Percentiles rank a stretch among this genome's conserved stretches.
Evolutionary conservation across 805 yeast genomes (phyloP).

Genomic region (Metschnikowia amazonensis): DNA sequence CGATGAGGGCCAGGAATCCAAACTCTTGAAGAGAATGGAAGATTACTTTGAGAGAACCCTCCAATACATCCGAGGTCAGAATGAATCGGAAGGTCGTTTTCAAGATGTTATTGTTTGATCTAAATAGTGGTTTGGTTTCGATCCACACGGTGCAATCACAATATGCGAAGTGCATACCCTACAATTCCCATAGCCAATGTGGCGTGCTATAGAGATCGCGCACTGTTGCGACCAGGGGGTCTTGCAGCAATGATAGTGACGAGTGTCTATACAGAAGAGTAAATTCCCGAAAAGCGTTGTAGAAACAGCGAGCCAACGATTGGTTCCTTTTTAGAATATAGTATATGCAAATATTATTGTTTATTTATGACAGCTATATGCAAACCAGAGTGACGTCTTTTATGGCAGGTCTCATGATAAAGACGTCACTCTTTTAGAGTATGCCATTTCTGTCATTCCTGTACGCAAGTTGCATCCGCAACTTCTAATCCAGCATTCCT

Average conservation of each 20-base stretch:
- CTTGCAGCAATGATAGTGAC: background rate
- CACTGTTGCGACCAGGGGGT: background rate
- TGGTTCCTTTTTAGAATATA: too few species aligned
- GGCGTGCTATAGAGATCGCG: background rate
- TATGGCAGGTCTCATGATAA: background rate
- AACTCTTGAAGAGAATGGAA: constrained; percentile 27
- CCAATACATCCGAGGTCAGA: constrained; percentile 64
- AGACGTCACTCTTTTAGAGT: background rate
- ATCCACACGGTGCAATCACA: too few species aligned
- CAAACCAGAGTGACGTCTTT: too few species aligned
- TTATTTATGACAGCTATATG: too few species aligned
- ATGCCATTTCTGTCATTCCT: background rate
- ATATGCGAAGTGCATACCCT: too few species aligned
- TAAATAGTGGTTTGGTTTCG: too few species aligned
- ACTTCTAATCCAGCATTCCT: background rate
- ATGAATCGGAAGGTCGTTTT: constrained; percentile 66
- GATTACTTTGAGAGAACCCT: constrained; percentile 64
- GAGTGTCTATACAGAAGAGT: background rate
- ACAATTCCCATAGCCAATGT: background rate
- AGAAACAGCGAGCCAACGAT: too few species aligned
- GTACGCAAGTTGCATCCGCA: background rate
- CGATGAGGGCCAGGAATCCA: constrained; percentile 24
- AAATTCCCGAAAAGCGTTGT: too few species aligned
- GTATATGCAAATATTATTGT: too few species aligned
- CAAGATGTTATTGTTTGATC: constrained; percentile 37